phyloP scores from a whole-genome alignment of 441 rosid species.

The Kokia cookei region DNA sequence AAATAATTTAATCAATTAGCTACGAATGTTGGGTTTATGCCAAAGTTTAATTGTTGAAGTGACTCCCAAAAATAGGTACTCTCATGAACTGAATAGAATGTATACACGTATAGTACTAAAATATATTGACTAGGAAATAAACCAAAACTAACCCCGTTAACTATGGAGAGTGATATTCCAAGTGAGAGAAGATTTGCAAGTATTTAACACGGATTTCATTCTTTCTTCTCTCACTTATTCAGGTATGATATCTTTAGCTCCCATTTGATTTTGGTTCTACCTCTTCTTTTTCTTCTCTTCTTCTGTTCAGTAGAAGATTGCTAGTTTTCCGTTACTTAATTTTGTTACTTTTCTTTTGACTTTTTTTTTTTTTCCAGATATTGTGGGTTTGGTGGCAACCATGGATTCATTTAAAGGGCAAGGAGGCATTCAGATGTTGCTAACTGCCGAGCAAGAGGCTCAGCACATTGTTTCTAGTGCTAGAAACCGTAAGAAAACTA shows the following conservation, averaged over 20 bases:
- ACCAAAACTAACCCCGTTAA: conserved; percentile 1
- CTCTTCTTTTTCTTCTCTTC: not conserved
- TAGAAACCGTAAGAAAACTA: conserved; percentile 37
- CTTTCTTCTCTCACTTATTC: not conserved
- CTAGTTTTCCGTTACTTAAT: not conserved
- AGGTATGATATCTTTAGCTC: not conserved
- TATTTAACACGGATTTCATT: not conserved
- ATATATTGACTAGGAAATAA: not conserved
- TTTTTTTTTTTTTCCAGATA: not conserved
- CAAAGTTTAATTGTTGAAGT: too few relatives aligned
- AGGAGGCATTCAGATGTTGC: conserved; percentile 81
- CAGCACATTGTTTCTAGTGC: conserved; percentile 83
- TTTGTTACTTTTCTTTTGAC: not conserved
- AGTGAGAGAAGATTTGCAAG: not conserved
- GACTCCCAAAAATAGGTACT: too few relatives aligned
- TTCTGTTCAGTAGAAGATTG: not conserved
- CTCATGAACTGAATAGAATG: not conserved
- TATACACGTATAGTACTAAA: not conserved
- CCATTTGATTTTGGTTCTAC: not conserved
- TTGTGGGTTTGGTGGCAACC: not conserved
- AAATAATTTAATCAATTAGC: too few relatives aligned
- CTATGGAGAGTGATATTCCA: not conserved
- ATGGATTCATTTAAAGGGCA: conserved; percentile 75
- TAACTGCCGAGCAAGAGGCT: conserved; percentile 91
- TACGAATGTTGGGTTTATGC: too few relatives aligned